A percentile compares a stretch with the other conserved stretches of the same genome.
phyloP scores from a whole-genome alignment of 2,329 filamentous ascomycete species.

The Aspergillus quadricinctus region DNA sequence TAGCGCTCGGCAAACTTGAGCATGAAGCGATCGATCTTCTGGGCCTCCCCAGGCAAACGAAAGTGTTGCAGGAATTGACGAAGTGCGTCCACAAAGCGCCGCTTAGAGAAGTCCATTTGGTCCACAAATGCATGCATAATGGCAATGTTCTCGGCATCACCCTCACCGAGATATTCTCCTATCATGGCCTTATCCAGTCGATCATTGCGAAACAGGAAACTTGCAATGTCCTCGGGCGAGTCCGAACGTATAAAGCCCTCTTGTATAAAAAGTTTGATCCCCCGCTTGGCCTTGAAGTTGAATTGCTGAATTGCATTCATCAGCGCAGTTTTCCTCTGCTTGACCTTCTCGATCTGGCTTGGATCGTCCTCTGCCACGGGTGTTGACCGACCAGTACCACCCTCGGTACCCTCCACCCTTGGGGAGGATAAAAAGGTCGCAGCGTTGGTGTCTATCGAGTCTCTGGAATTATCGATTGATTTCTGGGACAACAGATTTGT shows the following conservation, averaged over 20 bases:
- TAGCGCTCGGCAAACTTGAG: constrained; percentile 97
- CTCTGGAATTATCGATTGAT: constrained; percentile 59
- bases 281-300: constrained; percentile 96
- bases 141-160: constrained; percentile 86
- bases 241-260: constrained; percentile 85
- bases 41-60: constrained; percentile 88
- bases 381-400: constrained; percentile 58
- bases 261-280: constrained; percentile 75
- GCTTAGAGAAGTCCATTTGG: constrained; percentile 85
- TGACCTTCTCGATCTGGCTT: constrained; percentile 88
- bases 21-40: constrained; percentile 99
- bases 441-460: constrained; percentile 67
- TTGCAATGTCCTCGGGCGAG: constrained; percentile 74
- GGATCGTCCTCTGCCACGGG: constrained; percentile 81
- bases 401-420: constrained; percentile 52
- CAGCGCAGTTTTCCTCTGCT: constrained; percentile 87
- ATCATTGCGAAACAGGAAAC: constrained; percentile 76
- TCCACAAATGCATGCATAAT: constrained; percentile 99
- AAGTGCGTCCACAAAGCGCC: constrained; percentile 86
- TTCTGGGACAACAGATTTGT: constrained; percentile 43
- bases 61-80: constrained; percentile 92
- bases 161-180: constrained; percentile 91
- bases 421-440: constrained; percentile 55
- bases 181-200: constrained; percentile 86
- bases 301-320: constrained; percentile 86